Conservation (phyloP, 768 basidiomycete genomes). For the Clathrus columnatus region DNA sequence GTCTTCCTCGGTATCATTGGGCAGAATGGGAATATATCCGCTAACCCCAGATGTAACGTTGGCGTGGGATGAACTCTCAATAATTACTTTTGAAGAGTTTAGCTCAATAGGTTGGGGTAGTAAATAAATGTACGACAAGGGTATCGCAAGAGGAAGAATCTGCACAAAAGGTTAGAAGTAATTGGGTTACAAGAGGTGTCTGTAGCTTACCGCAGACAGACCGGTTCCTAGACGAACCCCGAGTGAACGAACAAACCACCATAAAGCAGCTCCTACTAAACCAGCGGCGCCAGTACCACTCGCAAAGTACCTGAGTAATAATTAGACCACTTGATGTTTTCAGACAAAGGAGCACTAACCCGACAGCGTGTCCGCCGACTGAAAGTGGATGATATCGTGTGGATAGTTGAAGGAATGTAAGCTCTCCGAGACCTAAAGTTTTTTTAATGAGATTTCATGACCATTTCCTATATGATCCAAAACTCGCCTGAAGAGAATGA, state of each 20-base stretch:
- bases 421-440: slow-evolving; percentile 77
- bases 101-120: slow-evolving; percentile 57
- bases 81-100: slow-evolving; percentile 29
- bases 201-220: slow-evolving; percentile 58
- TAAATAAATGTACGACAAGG: slow-evolving; percentile 66
- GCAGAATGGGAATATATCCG: slow-evolving; percentile 30
- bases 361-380: slow-evolving; percentile 71
- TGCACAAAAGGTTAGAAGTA: slow-evolving; percentile 24
- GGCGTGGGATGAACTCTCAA: slow-evolving; percentile 30
- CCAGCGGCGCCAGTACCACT: slow-evolving; percentile 94
- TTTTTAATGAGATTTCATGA: slow-evolving; percentile 2
- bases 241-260: slow-evolving; percentile 86
- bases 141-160: slow-evolving; percentile 78
- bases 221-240: slow-evolving; percentile 82
- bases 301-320: slow-evolving; percentile 65
- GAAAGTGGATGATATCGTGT: slow-evolving; percentile 65
- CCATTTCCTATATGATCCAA: not conserved
- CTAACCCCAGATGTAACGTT: slow-evolving; percentile 14
- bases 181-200: not conserved
- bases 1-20: slow-evolving; percentile 20
- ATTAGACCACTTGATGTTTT: not conserved
- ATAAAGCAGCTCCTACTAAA: slow-evolving; percentile 82
- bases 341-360: slow-evolving; percentile 35
- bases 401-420: slow-evolving; percentile 92
- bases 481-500: slow-evolving; percentile 74